Percentiles rank a stretch among this genome's conserved stretches.
These are phyloP conservation scores for Solanum pimpinellifolium DNA, from an alignment of 257 asterid species.

Conservation along the genomic window DNA sequence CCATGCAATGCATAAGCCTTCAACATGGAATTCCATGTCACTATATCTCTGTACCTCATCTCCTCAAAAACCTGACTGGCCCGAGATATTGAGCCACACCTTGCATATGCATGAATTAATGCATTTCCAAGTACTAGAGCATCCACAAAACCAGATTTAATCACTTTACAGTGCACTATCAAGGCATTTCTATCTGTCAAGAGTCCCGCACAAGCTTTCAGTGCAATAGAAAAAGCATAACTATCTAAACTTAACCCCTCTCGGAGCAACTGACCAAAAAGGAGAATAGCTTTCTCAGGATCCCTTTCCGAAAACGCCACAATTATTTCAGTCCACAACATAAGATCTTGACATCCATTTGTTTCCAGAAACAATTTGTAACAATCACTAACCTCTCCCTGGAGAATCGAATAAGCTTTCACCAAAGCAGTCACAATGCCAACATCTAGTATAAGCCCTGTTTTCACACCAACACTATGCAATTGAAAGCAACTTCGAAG, in stretches of 20 bases:
- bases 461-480: conserved; percentile 47
- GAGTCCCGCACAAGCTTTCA: conserved; percentile 73
- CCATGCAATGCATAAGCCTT: conserved; percentile 86
- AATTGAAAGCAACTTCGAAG: conserved; percentile 39
- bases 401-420: conserved; percentile 50
- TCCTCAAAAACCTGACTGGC: conserved; percentile 47
- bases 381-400: conserved; percentile 36
- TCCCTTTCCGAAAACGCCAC: conserved; percentile 41
- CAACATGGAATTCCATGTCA: conserved; percentile 73
- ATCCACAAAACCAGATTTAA: conserved; percentile 31
- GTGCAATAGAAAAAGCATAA: conserved; percentile 39
- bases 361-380: conserved; percentile 48
- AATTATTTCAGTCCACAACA: conserved; percentile 76
- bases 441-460: conserved; percentile 35
- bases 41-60: conserved; percentile 41
- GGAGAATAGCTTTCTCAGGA: conserved; percentile 37
- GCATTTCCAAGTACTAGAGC: conserved; percentile 45
- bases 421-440: conserved; percentile 59
- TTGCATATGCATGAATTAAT: conserved; percentile 65
- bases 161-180: conserved; percentile 50
- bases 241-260: conserved; percentile 39
- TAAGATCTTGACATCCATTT: conserved; percentile 30
- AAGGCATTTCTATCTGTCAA: conserved; percentile 46
- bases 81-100: conserved; percentile 52
- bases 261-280: conserved; percentile 46